Percentiles rank a stretch among this genome's conserved stretches.
phyloP scores from a whole-genome alignment of 345 rosid species.

The Cardamine chenopodiifolia region DNA sequence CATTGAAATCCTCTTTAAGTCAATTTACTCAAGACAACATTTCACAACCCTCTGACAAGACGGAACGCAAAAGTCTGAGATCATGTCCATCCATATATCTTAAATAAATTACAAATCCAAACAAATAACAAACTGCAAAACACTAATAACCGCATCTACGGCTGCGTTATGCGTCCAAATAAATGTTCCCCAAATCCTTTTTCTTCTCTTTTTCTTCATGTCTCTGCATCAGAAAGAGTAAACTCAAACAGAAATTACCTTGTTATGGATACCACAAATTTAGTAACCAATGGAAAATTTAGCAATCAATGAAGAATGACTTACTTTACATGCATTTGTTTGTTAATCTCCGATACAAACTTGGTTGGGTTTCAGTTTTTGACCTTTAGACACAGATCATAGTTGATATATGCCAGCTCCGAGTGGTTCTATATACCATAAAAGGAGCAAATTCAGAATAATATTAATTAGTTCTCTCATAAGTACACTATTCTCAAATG shows the following conservation, averaged over 20 bases:
- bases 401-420: constrained; percentile 86
- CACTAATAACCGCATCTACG: neutral
- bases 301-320: constrained; percentile 2
- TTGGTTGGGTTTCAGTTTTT: constrained; percentile 59
- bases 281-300: too few species aligned
- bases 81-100: constrained; percentile 2
- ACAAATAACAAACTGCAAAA: constrained; percentile 3
- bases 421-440: constrained; percentile 65
- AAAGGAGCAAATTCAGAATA: constrained; percentile 28
- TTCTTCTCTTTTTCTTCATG: neutral
- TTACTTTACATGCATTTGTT: constrained; percentile 55
- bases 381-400: constrained; percentile 81
- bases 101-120: constrained; percentile 6
- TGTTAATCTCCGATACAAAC: constrained; percentile 45
- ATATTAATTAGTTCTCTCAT: neutral
- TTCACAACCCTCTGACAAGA: constrained; percentile 22
- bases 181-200: neutral
- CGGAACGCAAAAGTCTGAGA: constrained; percentile 26
- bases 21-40: neutral
- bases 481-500: neutral
- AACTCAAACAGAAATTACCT: neutral
- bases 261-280: neutral
- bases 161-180: constrained; percentile 19
- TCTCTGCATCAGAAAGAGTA: constrained; percentile 30
- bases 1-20: neutral